Evolutionary conservation across 1,284 basidiomycete species (phyloP).

Genomic region (Ceratorhiza oryzae-sativae): DNA sequence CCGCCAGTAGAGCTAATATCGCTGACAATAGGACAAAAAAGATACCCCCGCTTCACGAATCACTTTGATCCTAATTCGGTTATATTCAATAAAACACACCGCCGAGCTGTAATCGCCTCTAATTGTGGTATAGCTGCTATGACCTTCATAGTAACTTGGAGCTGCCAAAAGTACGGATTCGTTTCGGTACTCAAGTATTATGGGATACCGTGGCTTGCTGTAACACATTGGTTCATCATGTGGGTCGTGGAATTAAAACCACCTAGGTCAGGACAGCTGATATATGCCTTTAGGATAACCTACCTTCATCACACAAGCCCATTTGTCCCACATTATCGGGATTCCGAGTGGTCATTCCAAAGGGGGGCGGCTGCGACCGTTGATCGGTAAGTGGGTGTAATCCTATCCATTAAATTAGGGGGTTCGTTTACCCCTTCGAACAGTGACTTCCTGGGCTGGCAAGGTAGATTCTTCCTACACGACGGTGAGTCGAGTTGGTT

Average conservation of each 20-base stretch:
- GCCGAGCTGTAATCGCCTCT: slow-evolving; percentile 61
- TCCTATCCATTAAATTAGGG: slow-evolving; percentile 46
- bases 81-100: slow-evolving; percentile 61
- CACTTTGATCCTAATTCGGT: slow-evolving; percentile 66
- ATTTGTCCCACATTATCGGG: slow-evolving; percentile 59
- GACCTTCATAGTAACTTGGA: slow-evolving; percentile 54
- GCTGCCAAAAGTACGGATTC: slow-evolving; percentile 51
- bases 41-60: slow-evolving; percentile 54
- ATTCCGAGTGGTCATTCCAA: slow-evolving; percentile 62
- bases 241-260: slow-evolving; percentile 47
- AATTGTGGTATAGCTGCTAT: slow-evolving; percentile 62
- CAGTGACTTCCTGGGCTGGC: slow-evolving; percentile 48
- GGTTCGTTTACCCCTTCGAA: neutral
- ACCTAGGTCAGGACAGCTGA: neutral
- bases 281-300: slow-evolving; percentile 19
- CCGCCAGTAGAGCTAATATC: neutral
- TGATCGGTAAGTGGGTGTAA: slow-evolving; percentile 52
- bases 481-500: slow-evolving; percentile 40
- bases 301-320: slow-evolving; percentile 62
- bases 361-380: slow-evolving; percentile 65
- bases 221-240: slow-evolving; percentile 59
- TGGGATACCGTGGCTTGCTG: slow-evolving; percentile 63
- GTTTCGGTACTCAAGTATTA: slow-evolving; percentile 61
- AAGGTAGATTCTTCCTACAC: slow-evolving; percentile 46
- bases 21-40: slow-evolving; percentile 22